These are phyloP conservation scores for Malus hybrid DNA, from an alignment of 331 rosid genomes.

Conservation along the genomic window DNA sequence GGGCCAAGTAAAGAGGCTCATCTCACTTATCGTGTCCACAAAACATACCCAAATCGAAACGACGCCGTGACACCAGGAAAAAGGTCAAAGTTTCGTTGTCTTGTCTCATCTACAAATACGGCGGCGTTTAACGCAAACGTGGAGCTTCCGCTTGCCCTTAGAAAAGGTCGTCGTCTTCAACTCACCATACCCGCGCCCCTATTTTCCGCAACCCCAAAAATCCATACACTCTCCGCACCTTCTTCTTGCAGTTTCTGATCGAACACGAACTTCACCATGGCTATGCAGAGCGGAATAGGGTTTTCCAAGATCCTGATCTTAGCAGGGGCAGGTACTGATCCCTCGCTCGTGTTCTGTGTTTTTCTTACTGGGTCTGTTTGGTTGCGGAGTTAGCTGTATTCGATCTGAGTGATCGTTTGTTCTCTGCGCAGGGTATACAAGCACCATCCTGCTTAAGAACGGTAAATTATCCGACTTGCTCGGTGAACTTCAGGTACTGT, in stretches of 20 bases:
- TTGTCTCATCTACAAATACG: background rate
- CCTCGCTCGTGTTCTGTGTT: background rate
- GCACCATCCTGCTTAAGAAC: slow-evolving; percentile 59
- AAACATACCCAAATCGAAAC: background rate
- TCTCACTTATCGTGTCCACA: background rate
- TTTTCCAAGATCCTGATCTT: slow-evolving; percentile 53
- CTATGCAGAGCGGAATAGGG: slow-evolving; percentile 66
- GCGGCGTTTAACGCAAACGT: background rate
- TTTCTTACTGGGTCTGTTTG: background rate
- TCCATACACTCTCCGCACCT: background rate
- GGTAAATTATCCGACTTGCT: slow-evolving; percentile 70
- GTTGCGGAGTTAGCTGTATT: background rate
- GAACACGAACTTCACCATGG: slow-evolving; percentile 39
- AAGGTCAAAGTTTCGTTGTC: background rate
- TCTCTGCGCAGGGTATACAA: slow-evolving; percentile 59
- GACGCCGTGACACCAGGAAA: background rate
- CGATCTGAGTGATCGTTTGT: slow-evolving; percentile 9
- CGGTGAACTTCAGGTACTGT: slow-evolving; percentile 69
- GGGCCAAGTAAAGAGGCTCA: background rate
- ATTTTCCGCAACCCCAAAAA: background rate
- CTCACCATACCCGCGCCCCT: background rate
- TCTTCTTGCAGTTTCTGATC: slow-evolving; percentile 16
- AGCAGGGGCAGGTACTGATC: slow-evolving; percentile 61
- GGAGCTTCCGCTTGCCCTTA: background rate
- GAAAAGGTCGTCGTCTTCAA: background rate